phyloP scores from a whole-genome alignment of 441 rosid genomes.

The Populus hybrid region DNA sequence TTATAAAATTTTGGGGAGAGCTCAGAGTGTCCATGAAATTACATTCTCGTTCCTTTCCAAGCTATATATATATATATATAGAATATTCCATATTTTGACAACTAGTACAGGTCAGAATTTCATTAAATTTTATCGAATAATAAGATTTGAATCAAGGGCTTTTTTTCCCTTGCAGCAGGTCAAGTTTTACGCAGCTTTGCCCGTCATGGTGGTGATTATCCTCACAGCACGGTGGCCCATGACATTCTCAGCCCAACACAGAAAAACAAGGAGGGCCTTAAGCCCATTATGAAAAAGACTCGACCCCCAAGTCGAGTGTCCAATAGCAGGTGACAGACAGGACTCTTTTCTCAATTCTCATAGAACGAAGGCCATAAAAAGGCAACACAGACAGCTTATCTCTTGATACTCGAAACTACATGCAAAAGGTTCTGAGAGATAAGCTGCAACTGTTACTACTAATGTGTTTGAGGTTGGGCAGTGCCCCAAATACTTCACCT shows the following conservation, averaged over 20 bases:
- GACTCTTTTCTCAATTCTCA: neutral
- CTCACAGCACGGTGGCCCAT: neutral
- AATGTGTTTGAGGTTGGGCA: constrained; percentile 49
- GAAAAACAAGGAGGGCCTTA: neutral
- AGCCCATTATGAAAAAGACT: neutral
- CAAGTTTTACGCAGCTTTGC: too few relatives aligned
- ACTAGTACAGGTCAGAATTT: too few relatives aligned
- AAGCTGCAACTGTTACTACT: constrained; percentile 9
- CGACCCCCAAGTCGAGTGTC: neutral
- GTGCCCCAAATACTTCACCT: constrained; percentile 18
- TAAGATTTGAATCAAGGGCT: neutral
- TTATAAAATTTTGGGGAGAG: too few relatives aligned
- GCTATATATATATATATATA: too few relatives aligned
- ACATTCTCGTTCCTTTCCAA: too few relatives aligned
- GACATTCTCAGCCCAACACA: neutral
- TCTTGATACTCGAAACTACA: too few relatives aligned
- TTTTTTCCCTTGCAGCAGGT: too few relatives aligned
- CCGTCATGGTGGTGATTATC: neutral
- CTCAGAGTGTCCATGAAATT: too few relatives aligned
- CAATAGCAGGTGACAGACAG: neutral
- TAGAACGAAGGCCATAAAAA: neutral
- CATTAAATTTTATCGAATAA: too few relatives aligned
- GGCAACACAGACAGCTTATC: neutral
- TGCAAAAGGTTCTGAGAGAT: neutral
- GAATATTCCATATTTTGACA: too few relatives aligned